Evolutionary conservation across 306 rosid species (phyloP).

Genomic region (Senna tora): DNA sequence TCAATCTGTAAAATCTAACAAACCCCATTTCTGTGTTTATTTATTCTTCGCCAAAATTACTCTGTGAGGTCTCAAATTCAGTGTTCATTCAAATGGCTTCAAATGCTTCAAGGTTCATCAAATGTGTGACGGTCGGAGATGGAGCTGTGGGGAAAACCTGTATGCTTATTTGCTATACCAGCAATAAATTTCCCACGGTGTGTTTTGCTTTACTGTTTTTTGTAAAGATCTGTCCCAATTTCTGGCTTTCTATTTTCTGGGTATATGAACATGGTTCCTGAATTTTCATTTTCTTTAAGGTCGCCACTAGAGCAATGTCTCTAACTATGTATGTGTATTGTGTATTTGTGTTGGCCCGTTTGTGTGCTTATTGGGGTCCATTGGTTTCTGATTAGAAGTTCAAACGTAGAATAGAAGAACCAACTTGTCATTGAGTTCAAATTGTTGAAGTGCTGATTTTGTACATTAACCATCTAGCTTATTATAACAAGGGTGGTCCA

Average conservation of each 20-base stretch:
- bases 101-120: constrained; percentile 82
- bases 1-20: constrained; percentile 46
- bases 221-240: constrained; percentile 41
- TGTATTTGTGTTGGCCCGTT: background rate
- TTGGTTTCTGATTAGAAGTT: constrained; percentile 19
- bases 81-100: constrained; percentile 68
- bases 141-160: constrained; percentile 98
- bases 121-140: constrained; percentile 91
- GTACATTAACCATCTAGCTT: no score
- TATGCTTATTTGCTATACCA: constrained; percentile 95
- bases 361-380: constrained; percentile 10
- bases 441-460: no score
- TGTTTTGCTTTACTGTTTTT: constrained; percentile 20
- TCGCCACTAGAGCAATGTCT: background rate
- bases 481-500: no score
- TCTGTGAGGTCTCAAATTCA: constrained; percentile 25
- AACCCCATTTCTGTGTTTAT: constrained; percentile 28
- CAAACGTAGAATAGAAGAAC: constrained; percentile 23
- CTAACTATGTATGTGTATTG: background rate
- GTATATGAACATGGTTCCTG: constrained; percentile 35
- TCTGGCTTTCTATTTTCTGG: background rate
- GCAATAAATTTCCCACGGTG: constrained; percentile 91
- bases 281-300: constrained; percentile 40
- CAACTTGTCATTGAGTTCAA: constrained; percentile 25
- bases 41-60: constrained; percentile 2